phyloP scores from a whole-genome alignment of 1,284 basidiomycete genomes.

The Ceraceosorus bombacis region DNA sequence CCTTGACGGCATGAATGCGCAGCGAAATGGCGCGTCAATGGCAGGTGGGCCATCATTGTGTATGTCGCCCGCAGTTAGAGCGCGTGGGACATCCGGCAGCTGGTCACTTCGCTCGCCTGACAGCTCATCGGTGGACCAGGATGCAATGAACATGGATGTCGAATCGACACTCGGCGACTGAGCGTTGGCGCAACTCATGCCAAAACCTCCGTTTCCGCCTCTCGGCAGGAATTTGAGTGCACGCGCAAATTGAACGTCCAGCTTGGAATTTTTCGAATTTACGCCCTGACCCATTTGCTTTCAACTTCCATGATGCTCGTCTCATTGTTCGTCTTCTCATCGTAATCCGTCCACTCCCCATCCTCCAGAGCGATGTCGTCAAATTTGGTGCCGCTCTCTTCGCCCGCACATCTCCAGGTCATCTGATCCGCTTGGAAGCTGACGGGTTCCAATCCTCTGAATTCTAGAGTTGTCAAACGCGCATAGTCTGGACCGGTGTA shows the following conservation, averaged over 20 bases:
- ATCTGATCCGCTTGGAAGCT: conserved; percentile 18
- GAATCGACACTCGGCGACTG: too few relatives aligned
- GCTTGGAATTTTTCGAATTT: not conserved
- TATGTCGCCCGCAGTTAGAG: conserved; percentile 4
- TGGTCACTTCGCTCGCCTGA: too few relatives aligned
- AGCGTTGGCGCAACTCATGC: too few relatives aligned
- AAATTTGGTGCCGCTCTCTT: conserved; percentile 29
- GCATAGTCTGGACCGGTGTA: conserved; percentile 22
- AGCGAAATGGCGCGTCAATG: conserved; percentile 36
- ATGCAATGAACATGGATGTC: too few relatives aligned
- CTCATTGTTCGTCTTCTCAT: conserved; percentile 31
- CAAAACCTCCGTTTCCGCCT: too few relatives aligned
- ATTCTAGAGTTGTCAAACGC: conserved; percentile 42
- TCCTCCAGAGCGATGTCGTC: conserved; percentile 42
- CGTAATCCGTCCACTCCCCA: conserved; percentile 48
- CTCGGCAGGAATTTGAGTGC: too few relatives aligned
- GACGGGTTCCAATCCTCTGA: conserved; percentile 36
- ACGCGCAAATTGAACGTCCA: not conserved
- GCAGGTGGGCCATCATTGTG: conserved; percentile 39
- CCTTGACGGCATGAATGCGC: too few relatives aligned
- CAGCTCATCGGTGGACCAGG: too few relatives aligned
- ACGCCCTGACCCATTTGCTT: conserved; percentile 13
- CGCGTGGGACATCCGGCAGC: too few relatives aligned
- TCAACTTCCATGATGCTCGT: conserved; percentile 41
- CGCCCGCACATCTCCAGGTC: conserved; percentile 32